These are phyloP conservation scores for Annulohypoxylon truncatum DNA, from an alignment of 2,329 filamentous ascomycete species.

Conservation along the genomic window DNA sequence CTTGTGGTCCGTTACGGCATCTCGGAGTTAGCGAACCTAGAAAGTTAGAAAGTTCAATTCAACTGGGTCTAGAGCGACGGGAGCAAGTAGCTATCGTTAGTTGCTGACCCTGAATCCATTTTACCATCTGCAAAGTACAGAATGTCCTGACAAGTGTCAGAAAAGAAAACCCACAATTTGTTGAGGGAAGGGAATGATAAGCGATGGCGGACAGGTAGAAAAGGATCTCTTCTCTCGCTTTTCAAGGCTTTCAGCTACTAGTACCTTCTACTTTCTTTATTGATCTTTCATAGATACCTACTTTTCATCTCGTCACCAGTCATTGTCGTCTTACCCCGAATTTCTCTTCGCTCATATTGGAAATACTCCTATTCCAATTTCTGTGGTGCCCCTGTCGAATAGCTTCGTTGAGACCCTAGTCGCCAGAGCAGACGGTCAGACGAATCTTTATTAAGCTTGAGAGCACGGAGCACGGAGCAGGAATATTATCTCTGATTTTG, in stretches of 20 bases:
- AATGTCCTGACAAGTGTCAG: conserved; percentile 27
- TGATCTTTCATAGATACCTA: not conserved
- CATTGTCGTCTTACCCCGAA: not conserved
- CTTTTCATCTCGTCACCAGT: not conserved
- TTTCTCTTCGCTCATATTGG: not conserved
- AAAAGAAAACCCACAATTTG: conserved; percentile 34
- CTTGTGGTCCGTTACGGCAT: not conserved
- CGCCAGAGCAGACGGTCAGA: conserved; percentile 32
- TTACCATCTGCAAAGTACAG: conserved; percentile 3
- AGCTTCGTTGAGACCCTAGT: conserved; percentile 18
- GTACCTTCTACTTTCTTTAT: conserved; percentile 7
- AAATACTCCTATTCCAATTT: not conserved
- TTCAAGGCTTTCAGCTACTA: conserved; percentile 1
- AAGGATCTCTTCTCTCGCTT: conserved; percentile 11
- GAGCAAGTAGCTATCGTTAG: conserved; percentile 22
- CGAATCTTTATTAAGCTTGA: conserved; percentile 18
- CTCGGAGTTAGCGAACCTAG: conserved; percentile 36
- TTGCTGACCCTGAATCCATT: conserved; percentile 21
- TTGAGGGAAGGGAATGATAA: conserved; percentile 29
- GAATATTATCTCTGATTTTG: conserved; percentile 8
- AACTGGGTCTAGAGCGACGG: conserved; percentile 23
- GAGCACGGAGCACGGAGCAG: conserved; percentile 21
- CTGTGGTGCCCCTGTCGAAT: conserved; percentile 20
- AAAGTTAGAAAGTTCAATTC: conserved; percentile 4
- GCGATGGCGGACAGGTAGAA: conserved; percentile 27